These are phyloP conservation scores for Cairneyella variabilis DNA, from an alignment of 495 filamentous ascomycete species.

Conservation along the genomic window DNA sequence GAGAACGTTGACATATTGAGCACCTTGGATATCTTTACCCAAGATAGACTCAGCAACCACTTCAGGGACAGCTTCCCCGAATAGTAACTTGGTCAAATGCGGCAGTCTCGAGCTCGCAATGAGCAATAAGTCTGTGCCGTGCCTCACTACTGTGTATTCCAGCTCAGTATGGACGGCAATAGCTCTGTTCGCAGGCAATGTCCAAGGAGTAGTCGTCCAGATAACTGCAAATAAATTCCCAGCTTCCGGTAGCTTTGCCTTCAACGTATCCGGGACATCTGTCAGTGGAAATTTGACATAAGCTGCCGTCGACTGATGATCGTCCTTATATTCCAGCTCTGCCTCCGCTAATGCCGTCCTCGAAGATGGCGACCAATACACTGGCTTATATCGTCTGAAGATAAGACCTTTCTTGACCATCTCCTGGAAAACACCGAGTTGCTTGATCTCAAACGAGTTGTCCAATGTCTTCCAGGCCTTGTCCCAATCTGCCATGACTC, in stretches of 20 bases:
- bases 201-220: slow-evolving; percentile 99
- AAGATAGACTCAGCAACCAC: slow-evolving; percentile 53
- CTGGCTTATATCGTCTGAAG: slow-evolving; percentile 84
- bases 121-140: slow-evolving; percentile 54
- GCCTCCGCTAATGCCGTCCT: slow-evolving; percentile 91
- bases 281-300: slow-evolving; percentile 75
- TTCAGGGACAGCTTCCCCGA: slow-evolving; percentile 27
- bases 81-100: slow-evolving; percentile 39
- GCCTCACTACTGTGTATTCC: slow-evolving; percentile 66
- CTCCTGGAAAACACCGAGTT: slow-evolving; percentile 77
- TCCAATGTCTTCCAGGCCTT: slow-evolving; percentile 91
- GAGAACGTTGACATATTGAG: slow-evolving; percentile 63
- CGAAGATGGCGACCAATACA: slow-evolving; percentile 94
- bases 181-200: slow-evolving; percentile 85
- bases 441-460: slow-evolving; percentile 75
- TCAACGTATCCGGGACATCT: slow-evolving; percentile 43
- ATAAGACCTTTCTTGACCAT: slow-evolving; percentile 85
- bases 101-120: slow-evolving; percentile 64
- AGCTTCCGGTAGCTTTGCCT: slow-evolving; percentile 27
- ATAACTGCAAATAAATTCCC: slow-evolving; percentile 66
- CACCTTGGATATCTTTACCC: slow-evolving; percentile 61
- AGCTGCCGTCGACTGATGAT: slow-evolving; percentile 75
- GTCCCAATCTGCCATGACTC: slow-evolving; percentile 94
- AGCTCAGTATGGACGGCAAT: slow-evolving; percentile 74
- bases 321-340: slow-evolving; percentile 89